Evolutionary conservation across 2,329 filamentous ascomycete genomes (phyloP).

Genomic region (Colletotrichum shisoi): DNA sequence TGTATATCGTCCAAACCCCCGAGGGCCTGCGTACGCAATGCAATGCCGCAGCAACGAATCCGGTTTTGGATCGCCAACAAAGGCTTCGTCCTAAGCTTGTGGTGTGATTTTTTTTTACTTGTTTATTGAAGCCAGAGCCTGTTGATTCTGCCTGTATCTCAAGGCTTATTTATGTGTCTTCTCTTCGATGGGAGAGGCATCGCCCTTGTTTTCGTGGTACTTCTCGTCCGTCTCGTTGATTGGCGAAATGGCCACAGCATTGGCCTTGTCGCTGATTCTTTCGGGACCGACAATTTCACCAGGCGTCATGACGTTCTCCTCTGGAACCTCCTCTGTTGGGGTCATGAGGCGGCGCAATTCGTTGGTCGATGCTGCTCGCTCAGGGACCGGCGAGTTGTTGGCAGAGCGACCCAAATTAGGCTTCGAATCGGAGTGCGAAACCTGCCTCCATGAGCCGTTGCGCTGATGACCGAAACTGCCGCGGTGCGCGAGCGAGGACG

Average conservation of each 20-base stretch:
- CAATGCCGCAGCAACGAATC: constrained; percentile 11
- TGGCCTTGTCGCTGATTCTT: constrained; percentile 8
- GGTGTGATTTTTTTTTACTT: background rate
- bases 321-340: constrained; percentile 40
- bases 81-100: background rate
- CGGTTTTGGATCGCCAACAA: background rate
- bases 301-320: constrained; percentile 38
- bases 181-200: constrained; percentile 25
- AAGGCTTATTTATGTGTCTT: constrained; percentile 26
- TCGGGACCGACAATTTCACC: constrained; percentile 11
- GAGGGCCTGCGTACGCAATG: constrained; percentile 31
- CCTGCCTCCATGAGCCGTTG: constrained; percentile 46
- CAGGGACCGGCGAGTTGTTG: constrained; percentile 16
- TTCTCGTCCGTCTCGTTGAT: constrained; percentile 36
- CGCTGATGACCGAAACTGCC: constrained; percentile 43
- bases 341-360: constrained; percentile 41
- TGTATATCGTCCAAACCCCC: constrained; percentile 31
- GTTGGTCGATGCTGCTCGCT: constrained; percentile 24
- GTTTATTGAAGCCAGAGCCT: background rate
- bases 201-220: constrained; percentile 8
- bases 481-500: constrained; percentile 18
- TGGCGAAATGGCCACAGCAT: constrained; percentile 26
- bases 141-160: background rate
- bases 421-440: constrained; percentile 32
- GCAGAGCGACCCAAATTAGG: constrained; percentile 24